Conservation (phyloP, 169 alveolate genomes). For the Theileria orientalis region DNA sequence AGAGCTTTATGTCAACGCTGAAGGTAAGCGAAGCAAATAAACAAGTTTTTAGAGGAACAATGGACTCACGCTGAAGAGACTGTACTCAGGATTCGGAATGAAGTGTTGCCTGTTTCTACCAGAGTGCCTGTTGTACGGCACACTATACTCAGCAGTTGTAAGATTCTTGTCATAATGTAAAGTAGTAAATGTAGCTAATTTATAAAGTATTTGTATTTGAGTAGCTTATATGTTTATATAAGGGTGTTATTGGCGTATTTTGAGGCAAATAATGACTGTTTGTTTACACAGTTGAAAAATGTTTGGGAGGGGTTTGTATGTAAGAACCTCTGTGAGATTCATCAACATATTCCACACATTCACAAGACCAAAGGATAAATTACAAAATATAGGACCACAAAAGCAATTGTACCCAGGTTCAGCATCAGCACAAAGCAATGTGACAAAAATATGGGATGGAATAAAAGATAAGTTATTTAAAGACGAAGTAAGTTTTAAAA, state of each 20-base stretch:
- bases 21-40: not conserved
- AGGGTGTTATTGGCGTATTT: too few relatives aligned
- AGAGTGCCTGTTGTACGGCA: constrained; percentile 50
- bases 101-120: constrained; percentile 45
- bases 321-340: not conserved
- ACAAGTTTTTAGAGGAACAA: not conserved
- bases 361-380: not conserved
- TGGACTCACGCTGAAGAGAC: constrained; percentile 8
- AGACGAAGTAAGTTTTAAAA: constrained; percentile 6
- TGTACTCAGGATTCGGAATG: constrained; percentile 48
- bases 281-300: not conserved
- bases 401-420: constrained; percentile 12
- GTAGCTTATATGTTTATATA: not conserved
- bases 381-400: not conserved
- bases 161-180: constrained; percentile 10
- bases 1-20: not conserved
- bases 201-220: not conserved
- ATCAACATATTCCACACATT: not conserved
- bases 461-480: not conserved
- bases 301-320: not conserved
- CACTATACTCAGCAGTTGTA: constrained; percentile 29
- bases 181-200: not conserved
- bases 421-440: not conserved
- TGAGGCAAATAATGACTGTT: not conserved
- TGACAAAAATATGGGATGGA: constrained; percentile 25